Base-by-base conservation (phyloP, 192 early-diverging fungal species). In the Podila verticillata region DNA sequence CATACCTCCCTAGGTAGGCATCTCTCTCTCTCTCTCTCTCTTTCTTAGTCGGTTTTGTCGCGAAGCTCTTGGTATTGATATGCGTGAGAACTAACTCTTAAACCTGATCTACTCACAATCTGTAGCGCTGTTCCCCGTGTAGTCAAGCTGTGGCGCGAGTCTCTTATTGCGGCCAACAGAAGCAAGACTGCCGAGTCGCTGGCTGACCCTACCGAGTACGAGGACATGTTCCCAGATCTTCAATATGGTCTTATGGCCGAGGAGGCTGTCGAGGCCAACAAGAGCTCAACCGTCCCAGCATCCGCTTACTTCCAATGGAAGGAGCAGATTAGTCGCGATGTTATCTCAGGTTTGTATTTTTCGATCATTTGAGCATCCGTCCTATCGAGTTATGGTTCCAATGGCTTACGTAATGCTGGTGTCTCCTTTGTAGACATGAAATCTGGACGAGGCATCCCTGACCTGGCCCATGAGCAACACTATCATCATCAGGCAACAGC, bases 161-260 rank as follows among this genome's bases (percentile, higher is more conserved):
- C 74, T 51, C 89, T 99, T 32, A 81, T 88, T 39, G 88, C 88
- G 35, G 75, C 82, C 7, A 89, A 88, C 79, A 94, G 93, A 75
- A 85, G 81, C 68, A 98, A 96, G 85, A 89, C 88, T 4, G 96
- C 97, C 7, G 93, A 98, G 63, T 91, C 95, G 57, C 84, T 99
- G 47, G 96, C 98, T 57, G 91, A 93, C 75, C 96, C 97, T 44
- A 79, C 73, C 7, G 89, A 92, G 63, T 92, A 98, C 63, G 86
- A 87, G 47, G 94, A 98, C 60, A 86, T 98, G 74, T 99, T 99
- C 87, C 93, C 96, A 10, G 94, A 95, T 73, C 83, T 93, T 49
- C 82, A 90, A 58, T 85, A 87, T 26, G 80, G 72, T 9, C 71
- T 94, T 2, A 75, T 86, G 66, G 87, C 86, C 22, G 90, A 91